Evolutionary conservation across 148 eudicot species (phyloP).

Genomic region (Heliosperma pusillum): DNA sequence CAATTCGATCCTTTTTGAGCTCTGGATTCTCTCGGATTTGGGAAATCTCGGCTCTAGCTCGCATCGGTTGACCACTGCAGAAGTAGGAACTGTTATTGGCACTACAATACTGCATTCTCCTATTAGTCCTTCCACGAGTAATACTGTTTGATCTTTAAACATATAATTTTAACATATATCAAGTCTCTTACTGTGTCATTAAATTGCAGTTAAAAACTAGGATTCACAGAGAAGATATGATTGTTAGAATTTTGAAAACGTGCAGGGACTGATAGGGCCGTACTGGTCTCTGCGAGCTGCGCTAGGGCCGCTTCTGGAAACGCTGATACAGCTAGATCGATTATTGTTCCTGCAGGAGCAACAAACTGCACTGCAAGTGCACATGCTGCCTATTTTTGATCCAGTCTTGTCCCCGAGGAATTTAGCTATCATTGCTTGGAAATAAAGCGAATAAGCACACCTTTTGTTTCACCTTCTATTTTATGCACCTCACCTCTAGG

Average conservation of each 20-base stretch:
- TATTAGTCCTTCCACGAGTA: too few species aligned
- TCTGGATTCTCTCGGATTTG: too few species aligned
- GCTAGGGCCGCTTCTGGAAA: constrained; percentile 81
- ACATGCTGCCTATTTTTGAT: constrained; percentile 70
- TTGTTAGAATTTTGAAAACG: constrained; percentile 10
- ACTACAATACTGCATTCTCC: too few species aligned
- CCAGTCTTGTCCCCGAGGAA: constrained; percentile 83
- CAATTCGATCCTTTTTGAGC: too few species aligned
- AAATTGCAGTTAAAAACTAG: too few species aligned
- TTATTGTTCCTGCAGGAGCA: constrained; percentile 85
- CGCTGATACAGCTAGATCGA: constrained; percentile 79
- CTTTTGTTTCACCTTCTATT: not conserved
- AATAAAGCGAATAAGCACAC: not conserved
- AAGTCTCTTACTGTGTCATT: too few species aligned
- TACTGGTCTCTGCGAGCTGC: constrained; percentile 94
- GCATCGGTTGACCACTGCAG: too few species aligned
- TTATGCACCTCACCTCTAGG: not conserved
- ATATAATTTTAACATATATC: too few species aligned
- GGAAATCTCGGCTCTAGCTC: too few species aligned
- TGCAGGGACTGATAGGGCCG: constrained; percentile 85
- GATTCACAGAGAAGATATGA: too few species aligned
- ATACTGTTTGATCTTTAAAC: too few species aligned
- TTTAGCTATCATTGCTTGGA: constrained; percentile 72
- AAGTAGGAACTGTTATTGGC: too few species aligned
- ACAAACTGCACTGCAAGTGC: constrained; percentile 40